phyloP scores from a whole-genome alignment of 2,329 filamentous ascomycete species.

The Corinectria fuckeliana region DNA sequence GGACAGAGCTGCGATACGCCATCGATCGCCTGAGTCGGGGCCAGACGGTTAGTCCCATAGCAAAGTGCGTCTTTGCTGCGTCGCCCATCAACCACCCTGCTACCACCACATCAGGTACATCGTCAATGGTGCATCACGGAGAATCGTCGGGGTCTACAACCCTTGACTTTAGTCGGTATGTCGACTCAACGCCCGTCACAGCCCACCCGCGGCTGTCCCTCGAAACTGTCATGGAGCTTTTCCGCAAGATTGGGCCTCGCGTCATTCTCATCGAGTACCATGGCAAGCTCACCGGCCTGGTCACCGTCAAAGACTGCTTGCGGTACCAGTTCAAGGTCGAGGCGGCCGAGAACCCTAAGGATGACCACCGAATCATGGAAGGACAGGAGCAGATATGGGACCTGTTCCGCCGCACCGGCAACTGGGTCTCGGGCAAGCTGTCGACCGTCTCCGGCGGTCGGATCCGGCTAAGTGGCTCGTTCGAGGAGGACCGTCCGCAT shows the following conservation, averaged over 20 bases:
- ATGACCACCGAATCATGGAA: conserved; percentile 61
- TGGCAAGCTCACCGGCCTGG: conserved; percentile 80
- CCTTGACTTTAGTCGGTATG: conserved; percentile 84
- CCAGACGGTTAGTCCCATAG: conserved; percentile 66
- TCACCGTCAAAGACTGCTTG: conserved; percentile 96
- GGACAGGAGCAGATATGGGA: conserved; percentile 72
- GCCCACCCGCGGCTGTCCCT: conserved; percentile 90
- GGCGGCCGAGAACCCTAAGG: conserved; percentile 75
- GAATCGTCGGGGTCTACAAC: conserved; percentile 50
- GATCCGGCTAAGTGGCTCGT: conserved; percentile 56
- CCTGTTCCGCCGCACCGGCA: conserved; percentile 57
- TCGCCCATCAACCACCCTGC: conserved; percentile 42
- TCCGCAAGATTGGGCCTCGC: conserved; percentile 95
- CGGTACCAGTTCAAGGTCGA: conserved; percentile 98
- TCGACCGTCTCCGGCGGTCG: conserved; percentile 61
- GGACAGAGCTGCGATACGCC: conserved; percentile 90
- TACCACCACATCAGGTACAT: conserved; percentile 44
- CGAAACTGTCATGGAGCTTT: conserved; percentile 98
- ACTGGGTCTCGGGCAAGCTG: conserved; percentile 66
- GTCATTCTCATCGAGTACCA: conserved; percentile 93
- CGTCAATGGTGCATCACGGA: conserved; percentile 4
- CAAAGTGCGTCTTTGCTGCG: conserved; percentile 76
- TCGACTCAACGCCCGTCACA: conserved; percentile 87
- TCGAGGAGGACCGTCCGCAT: conserved; percentile 45
- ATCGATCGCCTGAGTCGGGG: conserved; percentile 80